Percentiles rank a stretch among this genome's conserved stretches.
Evolutionary conservation across 345 rosid species (phyloP).

Genomic region (Populus euphratica): DNA sequence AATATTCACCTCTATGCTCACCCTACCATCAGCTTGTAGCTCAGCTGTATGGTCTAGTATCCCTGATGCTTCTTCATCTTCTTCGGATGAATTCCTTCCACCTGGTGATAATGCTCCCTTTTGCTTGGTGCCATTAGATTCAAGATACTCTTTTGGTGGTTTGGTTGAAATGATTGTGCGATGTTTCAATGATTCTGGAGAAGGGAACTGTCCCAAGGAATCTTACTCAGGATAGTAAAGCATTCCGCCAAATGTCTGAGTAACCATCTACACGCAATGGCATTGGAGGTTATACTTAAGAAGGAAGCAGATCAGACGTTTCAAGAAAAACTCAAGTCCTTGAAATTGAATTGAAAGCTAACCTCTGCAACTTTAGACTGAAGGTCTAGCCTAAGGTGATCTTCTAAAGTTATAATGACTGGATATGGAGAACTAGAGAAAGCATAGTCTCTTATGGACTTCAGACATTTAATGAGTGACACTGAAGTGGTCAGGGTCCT

Average conservation of each 20-base stretch:
- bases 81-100: conserved; percentile 30
- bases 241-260: conserved; percentile 65
- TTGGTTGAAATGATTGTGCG: conserved; percentile 83
- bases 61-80: conserved; percentile 42
- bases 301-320: not conserved
- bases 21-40: conserved; percentile 15
- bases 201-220: conserved; percentile 70
- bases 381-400: conserved; percentile 77
- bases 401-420: conserved; percentile 90
- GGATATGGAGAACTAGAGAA: conserved; percentile 78
- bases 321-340: conserved; percentile 10
- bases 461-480: conserved; percentile 58
- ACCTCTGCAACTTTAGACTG: conserved; percentile 89
- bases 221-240: conserved; percentile 68
- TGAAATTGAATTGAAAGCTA: not conserved
- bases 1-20: conserved; percentile 8
- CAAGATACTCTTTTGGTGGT: conserved; percentile 86
- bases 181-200: conserved; percentile 62
- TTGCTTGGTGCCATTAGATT: conserved; percentile 35
- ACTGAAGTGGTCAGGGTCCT: conserved; percentile 93
- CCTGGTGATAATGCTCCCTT: conserved; percentile 24
- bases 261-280: conserved; percentile 57
- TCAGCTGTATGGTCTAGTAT: conserved; percentile 6
- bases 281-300: not conserved
- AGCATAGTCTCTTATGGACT: conserved; percentile 67